These are phyloP conservation scores for Phytophthora vignae DNA, from an alignment of 352 stramenopile genomes.

Conservation along the genomic window DNA sequence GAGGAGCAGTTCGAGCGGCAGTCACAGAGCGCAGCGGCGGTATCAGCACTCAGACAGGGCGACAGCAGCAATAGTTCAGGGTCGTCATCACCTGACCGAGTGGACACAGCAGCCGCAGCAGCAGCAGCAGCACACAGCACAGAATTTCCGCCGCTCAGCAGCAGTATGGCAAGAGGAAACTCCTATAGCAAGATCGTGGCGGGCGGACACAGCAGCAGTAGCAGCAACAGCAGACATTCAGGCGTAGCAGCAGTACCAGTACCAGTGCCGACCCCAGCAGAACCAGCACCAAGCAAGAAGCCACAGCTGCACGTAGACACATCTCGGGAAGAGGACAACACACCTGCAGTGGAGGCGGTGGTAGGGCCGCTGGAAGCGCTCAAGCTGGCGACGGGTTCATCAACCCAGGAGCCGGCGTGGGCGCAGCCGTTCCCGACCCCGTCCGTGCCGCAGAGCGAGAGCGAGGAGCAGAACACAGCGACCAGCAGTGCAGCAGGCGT, in stretches of 20 bases:
- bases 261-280: conserved; percentile 2
- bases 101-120: conserved; percentile 1
- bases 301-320: conserved; percentile 66
- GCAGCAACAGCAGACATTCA: conserved; percentile 20
- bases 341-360: conserved; percentile 37
- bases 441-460: conserved; percentile 46
- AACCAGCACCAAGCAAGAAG: conserved; percentile 32
- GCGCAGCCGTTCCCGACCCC: conserved; percentile 73
- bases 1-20: conserved; percentile 55
- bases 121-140: conserved; percentile 28
- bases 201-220: conserved; percentile 37
- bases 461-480: conserved; percentile 28
- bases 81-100: conserved; percentile 32
- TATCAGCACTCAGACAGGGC: conserved; percentile 67
- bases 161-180: conserved; percentile 27
- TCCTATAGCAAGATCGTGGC: conserved; percentile 67
- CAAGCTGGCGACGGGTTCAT: conserved; percentile 73
- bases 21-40: conserved; percentile 77
- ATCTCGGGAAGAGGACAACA: conserved; percentile 35
- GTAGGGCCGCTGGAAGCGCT: conserved; percentile 74
- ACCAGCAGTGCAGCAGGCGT: conserved; percentile 35
- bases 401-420: conserved; percentile 68
- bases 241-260: conserved; percentile 3
- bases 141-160: conserved; percentile 22
- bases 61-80: conserved; percentile 37